These are phyloP conservation scores for Pilasporangium apinafurcum DNA, from an alignment of 352 stramenopile genomes.

Conservation along the genomic window DNA sequence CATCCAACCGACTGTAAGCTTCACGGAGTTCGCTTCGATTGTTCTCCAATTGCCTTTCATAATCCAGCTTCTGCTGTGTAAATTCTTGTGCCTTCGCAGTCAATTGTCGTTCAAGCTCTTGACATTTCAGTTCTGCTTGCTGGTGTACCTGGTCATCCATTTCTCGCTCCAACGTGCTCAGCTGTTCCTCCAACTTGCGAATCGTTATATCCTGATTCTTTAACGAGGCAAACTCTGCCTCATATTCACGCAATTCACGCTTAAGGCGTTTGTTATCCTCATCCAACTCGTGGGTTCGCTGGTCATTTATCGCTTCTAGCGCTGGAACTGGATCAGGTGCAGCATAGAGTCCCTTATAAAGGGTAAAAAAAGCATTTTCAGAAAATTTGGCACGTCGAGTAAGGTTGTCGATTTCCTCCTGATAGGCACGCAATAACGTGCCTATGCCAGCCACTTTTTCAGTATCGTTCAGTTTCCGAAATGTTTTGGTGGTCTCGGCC, in stretches of 20 bases:
- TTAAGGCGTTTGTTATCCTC: slow-evolving; percentile 90
- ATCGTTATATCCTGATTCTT: slow-evolving; percentile 98
- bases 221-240: slow-evolving; percentile 91
- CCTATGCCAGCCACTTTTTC: slow-evolving; percentile 62
- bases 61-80: slow-evolving; percentile 74
- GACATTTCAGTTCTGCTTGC: slow-evolving; percentile 51
- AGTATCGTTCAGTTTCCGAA: slow-evolving; percentile 60
- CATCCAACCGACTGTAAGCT: slow-evolving; percentile 74
- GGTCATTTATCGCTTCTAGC: slow-evolving; percentile 49
- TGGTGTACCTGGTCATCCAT: slow-evolving; percentile 58
- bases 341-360: slow-evolving; percentile 87
- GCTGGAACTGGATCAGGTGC: slow-evolving; percentile 76
- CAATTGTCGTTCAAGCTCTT: slow-evolving; percentile 57
- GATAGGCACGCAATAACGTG: slow-evolving; percentile 81
- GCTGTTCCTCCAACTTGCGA: slow-evolving; percentile 90
- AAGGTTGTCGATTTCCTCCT: slow-evolving; percentile 91
- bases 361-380: slow-evolving; percentile 84
- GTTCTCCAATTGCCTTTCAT: slow-evolving; percentile 57
- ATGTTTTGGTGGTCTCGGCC: slow-evolving; percentile 80
- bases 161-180: slow-evolving; percentile 73
- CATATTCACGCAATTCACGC: slow-evolving; percentile 89
- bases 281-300: slow-evolving; percentile 74
- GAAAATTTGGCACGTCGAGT: slow-evolving; percentile 88
- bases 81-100: slow-evolving; percentile 69
- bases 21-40: slow-evolving; percentile 54